These are phyloP conservation scores for Pouteria glomerata DNA, from an alignment of 148 eudicot species.

Conservation along the genomic window DNA sequence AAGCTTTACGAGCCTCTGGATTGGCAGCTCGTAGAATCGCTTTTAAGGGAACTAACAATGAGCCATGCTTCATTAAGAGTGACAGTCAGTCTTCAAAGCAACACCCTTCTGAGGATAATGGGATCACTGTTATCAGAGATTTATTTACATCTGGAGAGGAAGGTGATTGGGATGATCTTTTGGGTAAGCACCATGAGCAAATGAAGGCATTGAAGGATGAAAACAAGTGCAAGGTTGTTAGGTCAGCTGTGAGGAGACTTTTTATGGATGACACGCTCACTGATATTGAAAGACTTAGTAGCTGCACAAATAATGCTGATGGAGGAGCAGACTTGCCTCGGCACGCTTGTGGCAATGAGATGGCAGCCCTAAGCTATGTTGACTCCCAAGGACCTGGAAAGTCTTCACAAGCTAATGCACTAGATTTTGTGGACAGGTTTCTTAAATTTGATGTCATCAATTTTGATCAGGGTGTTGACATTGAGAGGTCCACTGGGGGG, in stretches of 20 bases:
- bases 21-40: slow-evolving; percentile 53
- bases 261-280: slow-evolving; percentile 38
- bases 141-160: slow-evolving; percentile 1
- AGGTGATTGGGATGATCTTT: slow-evolving; percentile 15
- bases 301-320: slow-evolving; percentile 13
- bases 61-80: slow-evolving; percentile 17
- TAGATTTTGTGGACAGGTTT: slow-evolving; percentile 72
- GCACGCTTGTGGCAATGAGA: slow-evolving; percentile 26
- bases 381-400: slow-evolving; percentile 97
- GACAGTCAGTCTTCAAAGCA: slow-evolving; percentile 18
- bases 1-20: slow-evolving; percentile 65
- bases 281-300: slow-evolving; percentile 24
- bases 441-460: slow-evolving; percentile 47
- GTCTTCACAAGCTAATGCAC: slow-evolving; percentile 76
- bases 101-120: slow-evolving; percentile 15
- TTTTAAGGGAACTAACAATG: slow-evolving; percentile 27
- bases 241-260: slow-evolving; percentile 53
- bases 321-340: slow-evolving; percentile 24
- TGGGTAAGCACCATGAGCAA: slow-evolving; percentile 14
- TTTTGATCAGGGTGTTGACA: slow-evolving; percentile 24
- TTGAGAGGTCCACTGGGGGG: slow-evolving; percentile 19
- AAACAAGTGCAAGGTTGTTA: slow-evolving; percentile 30
- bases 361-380: slow-evolving; percentile 71
- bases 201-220: slow-evolving; percentile 18
- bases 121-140: slow-evolving; percentile 10